Base-by-base conservation (phyloP, 2,329 filamentous ascomycete genomes). In the Pseudofabraea citricarpa region DNA sequence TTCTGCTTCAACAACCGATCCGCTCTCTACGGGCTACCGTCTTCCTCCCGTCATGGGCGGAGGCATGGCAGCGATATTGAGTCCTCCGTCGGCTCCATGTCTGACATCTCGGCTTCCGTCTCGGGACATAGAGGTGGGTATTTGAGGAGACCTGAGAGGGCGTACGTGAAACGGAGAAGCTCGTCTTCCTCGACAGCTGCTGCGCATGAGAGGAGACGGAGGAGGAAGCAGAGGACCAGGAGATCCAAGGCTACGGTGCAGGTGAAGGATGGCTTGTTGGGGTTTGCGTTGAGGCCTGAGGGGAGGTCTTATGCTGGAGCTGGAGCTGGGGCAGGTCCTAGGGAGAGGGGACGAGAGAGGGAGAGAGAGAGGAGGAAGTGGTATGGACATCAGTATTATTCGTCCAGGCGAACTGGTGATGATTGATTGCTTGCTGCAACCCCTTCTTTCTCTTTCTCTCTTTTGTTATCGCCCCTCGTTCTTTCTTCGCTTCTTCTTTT, bases 81-180 rank as follows among this genome's bases (percentile, higher is more conserved):
- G 29, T 40, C 33, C 36, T 40, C 32, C 39, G 29, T 32, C 43
- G 43, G 39, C 33, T 15, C 46, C 21, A 32, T 38, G 31, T n/a
- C n/a, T 27, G 44, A 19, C 23, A 43, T 35, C 35, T 27, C 36
- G 40, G 24, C 31, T n/a, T n/a, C n/a, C n/a, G n/a, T n/a, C n/a
- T n/a, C n/a, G n/a, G 29, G 35, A 13, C 20, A 40, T 7, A n/a
- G 20, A 23, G 24, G 20, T 13, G 22, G 18, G 27, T 32, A 15
- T 32, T 6, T 54, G 19, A 44, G 45, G 21, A 36, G 42, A 23
- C 36, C 40, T 3, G 22, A 35, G 27, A 40, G 36, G 22, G 41
- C 35, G 8, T 36, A 26, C 15, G 23, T 31, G 27, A 32, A 6
- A 15, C 8, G 9, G 8, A n/a, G 29, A 15, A 32, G 29, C 19